Base-by-base conservation (phyloP, 495 filamentous ascomycete genomes). In the Apodospora peruviana region DNA sequence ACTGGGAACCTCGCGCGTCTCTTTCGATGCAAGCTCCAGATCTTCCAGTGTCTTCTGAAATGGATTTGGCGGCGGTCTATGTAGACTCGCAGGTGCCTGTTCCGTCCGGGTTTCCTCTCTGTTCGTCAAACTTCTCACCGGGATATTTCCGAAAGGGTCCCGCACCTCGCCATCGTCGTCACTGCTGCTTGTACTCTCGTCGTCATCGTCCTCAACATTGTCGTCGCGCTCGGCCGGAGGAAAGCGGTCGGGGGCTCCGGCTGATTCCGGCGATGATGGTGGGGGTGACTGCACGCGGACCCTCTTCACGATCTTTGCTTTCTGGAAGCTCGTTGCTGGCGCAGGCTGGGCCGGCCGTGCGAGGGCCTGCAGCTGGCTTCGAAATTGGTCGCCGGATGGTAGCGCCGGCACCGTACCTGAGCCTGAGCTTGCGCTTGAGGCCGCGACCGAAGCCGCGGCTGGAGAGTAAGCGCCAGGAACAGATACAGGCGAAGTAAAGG, bases 221-320 rank as follows among this genome's bases (percentile, higher is more conserved):
- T 60, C 45, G 23, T 51, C 42, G n/a, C 60, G 53, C 20, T 51
- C 54, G 10, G 49, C 57, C 2, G 67, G 53, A 8, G 65, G 63
- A 51, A 65, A 69, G 27, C 55, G 48, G 48, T 68, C 64, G 45
- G 60, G 51, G 23, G 34, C 47, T 21, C 57, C 66, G 17, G 61
- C 63, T 18, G 62, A 65, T 40, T 75, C 72, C 48, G 73, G 74
- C 12, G 71, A 74, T 10, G 69, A 71, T 1, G 77, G 75, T 44
- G 76, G 77, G 24, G 77, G 77, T 24, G 76, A 79, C 55, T 79
- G 75, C 2, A 80, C 75, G 43, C 76, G 71, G 21, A 80, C 77
- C 52, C 67, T 79, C 59, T 80, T 80, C 2, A 73, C 62, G 3
- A 73, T 59, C 54, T 78, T 76, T 35, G 61, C 53, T 42, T 68